These are phyloP conservation scores for Linnemannia hyalina DNA, from an alignment of 192 early-diverging fungal genomes.

Conservation along the genomic window DNA sequence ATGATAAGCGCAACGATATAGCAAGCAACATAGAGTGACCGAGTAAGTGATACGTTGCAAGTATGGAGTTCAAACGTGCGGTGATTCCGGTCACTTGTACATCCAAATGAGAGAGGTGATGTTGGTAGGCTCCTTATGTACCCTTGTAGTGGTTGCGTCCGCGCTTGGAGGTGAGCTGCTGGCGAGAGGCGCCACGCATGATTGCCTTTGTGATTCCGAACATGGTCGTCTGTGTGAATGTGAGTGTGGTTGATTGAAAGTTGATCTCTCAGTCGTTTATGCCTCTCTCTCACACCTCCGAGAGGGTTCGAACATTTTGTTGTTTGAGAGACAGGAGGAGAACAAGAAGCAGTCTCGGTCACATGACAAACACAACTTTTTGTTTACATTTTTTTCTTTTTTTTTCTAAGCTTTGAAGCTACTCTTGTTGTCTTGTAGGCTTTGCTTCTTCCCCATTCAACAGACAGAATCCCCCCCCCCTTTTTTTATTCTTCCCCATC, in stretches of 20 bases:
- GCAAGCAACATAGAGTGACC: too few relatives aligned
- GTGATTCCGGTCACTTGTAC: not conserved
- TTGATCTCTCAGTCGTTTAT: not conserved
- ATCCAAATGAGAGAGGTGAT: not conserved
- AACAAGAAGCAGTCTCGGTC: not conserved
- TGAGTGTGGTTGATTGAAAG: not conserved
- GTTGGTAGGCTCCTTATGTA: conserved; percentile 13
- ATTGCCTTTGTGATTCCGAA: conserved; percentile 69
- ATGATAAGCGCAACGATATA: not conserved
- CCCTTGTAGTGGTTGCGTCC: conserved; percentile 76
- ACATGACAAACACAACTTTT: not conserved
- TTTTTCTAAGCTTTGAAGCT: not conserved
- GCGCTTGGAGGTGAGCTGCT: conserved; percentile 67
- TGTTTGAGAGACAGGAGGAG: not conserved
- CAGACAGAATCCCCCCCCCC: not conserved
- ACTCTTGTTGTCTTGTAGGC: not conserved
- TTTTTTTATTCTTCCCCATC: not conserved
- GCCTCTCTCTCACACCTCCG: not conserved
- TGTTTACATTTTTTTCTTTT: conserved; percentile 20
- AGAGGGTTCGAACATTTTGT: not conserved
- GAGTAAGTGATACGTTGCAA: not conserved
- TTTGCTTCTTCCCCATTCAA: conserved; percentile 1
- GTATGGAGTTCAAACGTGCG: not conserved
- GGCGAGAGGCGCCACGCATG: conserved; percentile 66
- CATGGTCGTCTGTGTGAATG: conserved; percentile 39